Percentiles rank a stretch among this genome's conserved stretches.
Evolutionary conservation across 495 filamentous ascomycete genomes (phyloP).

Genomic region (Penicillium taxi): DNA sequence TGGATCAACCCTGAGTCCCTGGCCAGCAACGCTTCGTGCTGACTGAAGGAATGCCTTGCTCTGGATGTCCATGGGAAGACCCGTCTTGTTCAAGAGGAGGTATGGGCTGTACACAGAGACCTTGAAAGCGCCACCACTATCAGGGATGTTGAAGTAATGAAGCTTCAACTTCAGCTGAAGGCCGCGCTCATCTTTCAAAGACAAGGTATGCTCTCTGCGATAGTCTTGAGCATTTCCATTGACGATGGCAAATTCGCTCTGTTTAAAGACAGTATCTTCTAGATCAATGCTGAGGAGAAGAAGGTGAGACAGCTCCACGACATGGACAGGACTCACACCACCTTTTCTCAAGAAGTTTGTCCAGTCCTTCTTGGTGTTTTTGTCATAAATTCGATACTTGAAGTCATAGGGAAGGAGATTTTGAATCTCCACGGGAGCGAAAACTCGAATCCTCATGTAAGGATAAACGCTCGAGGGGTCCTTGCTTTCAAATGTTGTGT

Average conservation of each 20-base stretch:
- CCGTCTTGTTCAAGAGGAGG: conserved; percentile 90
- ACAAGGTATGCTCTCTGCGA: conserved; percentile 67
- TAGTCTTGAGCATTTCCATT: conserved; percentile 88
- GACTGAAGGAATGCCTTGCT: conserved; percentile 81
- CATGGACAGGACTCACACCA: conserved; percentile 92
- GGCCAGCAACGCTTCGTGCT: conserved; percentile 72
- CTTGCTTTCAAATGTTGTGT: conserved; percentile 70
- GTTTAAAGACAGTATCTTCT: conserved; percentile 89
- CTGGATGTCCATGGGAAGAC: conserved; percentile 77
- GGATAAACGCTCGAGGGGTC: conserved; percentile 78
- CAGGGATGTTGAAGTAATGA: conserved; percentile 86
- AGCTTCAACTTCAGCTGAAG: conserved; percentile 72
- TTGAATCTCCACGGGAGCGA: conserved; percentile 86
- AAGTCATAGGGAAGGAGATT: conserved; percentile 96
- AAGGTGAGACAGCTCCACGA: conserved; percentile 90
- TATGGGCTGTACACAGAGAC: conserved; percentile 91
- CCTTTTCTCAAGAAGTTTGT: conserved; percentile 95
- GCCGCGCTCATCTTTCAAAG: conserved; percentile 74
- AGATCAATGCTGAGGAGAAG: conserved; percentile 87
- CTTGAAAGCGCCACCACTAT: conserved; percentile 94
- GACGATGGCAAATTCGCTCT: conserved; percentile 94
- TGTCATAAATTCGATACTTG: conserved; percentile 98
- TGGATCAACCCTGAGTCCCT: conserved; percentile 50
- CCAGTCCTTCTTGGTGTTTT: conserved; percentile 96
- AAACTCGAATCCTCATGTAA: conserved; percentile 86